These are phyloP conservation scores for Diplodia seriata DNA, from an alignment of 2,329 filamentous ascomycete genomes.

Conservation along the genomic window DNA sequence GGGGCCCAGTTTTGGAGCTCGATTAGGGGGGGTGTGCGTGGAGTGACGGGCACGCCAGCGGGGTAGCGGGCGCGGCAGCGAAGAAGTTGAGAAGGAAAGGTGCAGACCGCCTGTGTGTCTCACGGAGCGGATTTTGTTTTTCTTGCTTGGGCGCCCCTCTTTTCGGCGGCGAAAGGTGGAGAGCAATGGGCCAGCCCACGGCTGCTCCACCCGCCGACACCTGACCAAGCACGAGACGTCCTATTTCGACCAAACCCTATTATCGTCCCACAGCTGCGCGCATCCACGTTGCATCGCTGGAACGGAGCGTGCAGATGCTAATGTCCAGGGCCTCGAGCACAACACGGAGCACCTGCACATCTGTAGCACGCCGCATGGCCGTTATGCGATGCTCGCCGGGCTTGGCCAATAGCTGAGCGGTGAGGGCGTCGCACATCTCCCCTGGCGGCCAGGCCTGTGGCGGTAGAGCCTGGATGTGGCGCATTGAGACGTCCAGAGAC, in stretches of 20 bases:
- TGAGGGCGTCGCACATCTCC: background rate
- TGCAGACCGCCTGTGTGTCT: background rate
- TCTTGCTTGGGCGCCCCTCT: background rate
- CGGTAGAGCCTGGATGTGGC: background rate
- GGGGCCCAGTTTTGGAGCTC: constrained; percentile 2
- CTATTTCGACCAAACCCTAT: constrained; percentile 13
- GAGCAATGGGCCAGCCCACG: background rate
- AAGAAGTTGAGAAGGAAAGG: background rate
- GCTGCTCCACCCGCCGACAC: constrained; percentile 3
- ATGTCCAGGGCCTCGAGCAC: constrained; percentile 16
- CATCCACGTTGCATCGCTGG: constrained; percentile 9
- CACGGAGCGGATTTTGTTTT: background rate
- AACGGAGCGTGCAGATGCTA: constrained; percentile 3
- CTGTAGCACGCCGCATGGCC: constrained; percentile 2
- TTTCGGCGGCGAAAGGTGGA: background rate
- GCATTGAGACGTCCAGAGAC: constrained; percentile 13
- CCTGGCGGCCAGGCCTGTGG: constrained; percentile 7
- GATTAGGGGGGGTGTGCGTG: constrained; percentile 6
- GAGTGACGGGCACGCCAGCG: constrained; percentile 8
- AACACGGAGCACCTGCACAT: background rate
- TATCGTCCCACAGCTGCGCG: constrained; percentile 11
- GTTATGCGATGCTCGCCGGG: constrained; percentile 13
- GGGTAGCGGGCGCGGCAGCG: background rate
- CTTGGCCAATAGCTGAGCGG: constrained; percentile 1
- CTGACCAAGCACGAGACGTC: background rate